phyloP scores from a whole-genome alignment of 2,329 filamentous ascomycete genomes.

The Arthrobotrys sphaeroides region DNA sequence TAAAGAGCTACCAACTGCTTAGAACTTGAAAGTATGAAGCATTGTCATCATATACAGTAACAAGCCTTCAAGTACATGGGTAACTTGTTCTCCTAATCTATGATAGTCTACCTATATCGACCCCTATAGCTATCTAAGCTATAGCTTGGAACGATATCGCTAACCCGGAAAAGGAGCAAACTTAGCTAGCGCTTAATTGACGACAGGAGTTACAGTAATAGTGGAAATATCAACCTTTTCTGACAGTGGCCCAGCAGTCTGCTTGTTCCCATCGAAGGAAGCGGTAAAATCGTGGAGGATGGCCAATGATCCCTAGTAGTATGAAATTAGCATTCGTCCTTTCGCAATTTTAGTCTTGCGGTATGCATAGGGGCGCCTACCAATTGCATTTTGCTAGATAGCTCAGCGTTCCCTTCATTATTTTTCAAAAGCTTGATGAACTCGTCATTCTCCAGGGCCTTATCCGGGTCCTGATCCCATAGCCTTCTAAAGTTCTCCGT shows the following conservation, averaged over 20 bases:
- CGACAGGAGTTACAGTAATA: slow-evolving; percentile 26
- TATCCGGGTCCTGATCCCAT: slow-evolving; percentile 39
- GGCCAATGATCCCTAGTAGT: slow-evolving; percentile 24
- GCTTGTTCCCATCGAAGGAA: slow-evolving; percentile 33
- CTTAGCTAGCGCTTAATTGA: slow-evolving; percentile 4
- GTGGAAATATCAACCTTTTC: slow-evolving; percentile 39
- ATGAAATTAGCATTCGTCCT: background rate
- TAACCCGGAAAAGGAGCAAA: background rate
- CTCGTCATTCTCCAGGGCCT: slow-evolving; percentile 43
- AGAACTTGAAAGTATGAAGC: too few relatives aligned
- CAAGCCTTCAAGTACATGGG: too few relatives aligned
- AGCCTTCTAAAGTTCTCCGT: slow-evolving; percentile 43
- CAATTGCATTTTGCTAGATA: slow-evolving; percentile 57
- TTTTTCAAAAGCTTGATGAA: slow-evolving; percentile 55
- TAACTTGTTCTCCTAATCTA: too few relatives aligned
- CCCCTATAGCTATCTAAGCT: background rate
- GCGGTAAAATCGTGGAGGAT: slow-evolving; percentile 37
- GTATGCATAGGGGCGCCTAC: background rate
- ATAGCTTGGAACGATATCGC: slow-evolving; percentile 22
- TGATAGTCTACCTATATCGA: too few relatives aligned
- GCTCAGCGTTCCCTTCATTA: slow-evolving; percentile 59
- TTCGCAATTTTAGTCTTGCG: too few relatives aligned
- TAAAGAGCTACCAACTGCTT: too few relatives aligned
- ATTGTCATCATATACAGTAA: too few relatives aligned
- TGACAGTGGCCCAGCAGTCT: background rate